Conservation (phyloP, 768 basidiomycete genomes). For the Hygrocybe coccinea region DNA sequence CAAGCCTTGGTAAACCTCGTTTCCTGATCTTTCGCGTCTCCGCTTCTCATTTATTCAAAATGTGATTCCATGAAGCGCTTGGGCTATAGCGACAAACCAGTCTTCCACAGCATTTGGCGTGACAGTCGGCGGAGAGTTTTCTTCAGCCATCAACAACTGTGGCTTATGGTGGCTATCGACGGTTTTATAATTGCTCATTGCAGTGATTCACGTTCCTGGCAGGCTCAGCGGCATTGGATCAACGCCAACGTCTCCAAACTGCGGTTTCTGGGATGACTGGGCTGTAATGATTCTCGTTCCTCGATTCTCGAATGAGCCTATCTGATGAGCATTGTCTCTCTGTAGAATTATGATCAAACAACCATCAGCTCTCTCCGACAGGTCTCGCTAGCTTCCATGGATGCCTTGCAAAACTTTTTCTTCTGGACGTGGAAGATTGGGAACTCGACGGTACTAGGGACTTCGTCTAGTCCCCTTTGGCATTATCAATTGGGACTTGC, state of each 20-base stretch:
- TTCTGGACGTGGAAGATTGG: slow-evolving; percentile 98
- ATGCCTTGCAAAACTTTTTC: slow-evolving; percentile 87
- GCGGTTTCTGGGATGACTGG: slow-evolving; percentile 43
- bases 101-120: slow-evolving; percentile 75
- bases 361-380: slow-evolving; percentile 57
- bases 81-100: slow-evolving; percentile 48
- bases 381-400: slow-evolving; percentile 79
- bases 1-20: slow-evolving; percentile 40
- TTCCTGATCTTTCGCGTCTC: slow-evolving; percentile 17
- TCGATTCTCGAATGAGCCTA: neutral
- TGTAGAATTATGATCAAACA: slow-evolving; percentile 49
- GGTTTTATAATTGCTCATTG: neutral
- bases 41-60: slow-evolving; percentile 1
- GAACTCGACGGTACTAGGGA: slow-evolving; percentile 63
- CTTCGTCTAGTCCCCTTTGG: slow-evolving; percentile 75
- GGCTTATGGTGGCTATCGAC: slow-evolving; percentile 48
- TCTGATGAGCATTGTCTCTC: neutral
- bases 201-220: slow-evolving; percentile 11
- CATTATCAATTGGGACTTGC: slow-evolving; percentile 83
- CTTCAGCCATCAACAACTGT: slow-evolving; percentile 73
- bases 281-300: slow-evolving; percentile 26
- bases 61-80: slow-evolving; percentile 29
- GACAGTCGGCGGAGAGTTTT: slow-evolving; percentile 79
- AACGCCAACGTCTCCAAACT: slow-evolving; percentile 32
- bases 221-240: slow-evolving; percentile 47